phyloP scores from a whole-genome alignment of 257 asterid species.

The Solanum bulbocastanum region DNA sequence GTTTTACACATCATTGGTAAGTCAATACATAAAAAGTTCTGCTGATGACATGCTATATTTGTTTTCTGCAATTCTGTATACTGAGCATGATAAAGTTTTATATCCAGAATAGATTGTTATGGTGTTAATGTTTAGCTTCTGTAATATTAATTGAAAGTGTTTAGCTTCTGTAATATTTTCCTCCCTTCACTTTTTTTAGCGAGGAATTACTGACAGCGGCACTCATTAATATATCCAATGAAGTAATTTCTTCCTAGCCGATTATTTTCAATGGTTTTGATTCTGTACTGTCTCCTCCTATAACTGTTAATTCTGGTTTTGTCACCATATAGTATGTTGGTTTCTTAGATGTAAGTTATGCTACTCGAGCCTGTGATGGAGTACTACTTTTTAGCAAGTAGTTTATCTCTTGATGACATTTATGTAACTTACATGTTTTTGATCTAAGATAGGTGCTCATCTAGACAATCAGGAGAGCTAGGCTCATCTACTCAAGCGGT shows the following conservation, averaged over 20 bases:
- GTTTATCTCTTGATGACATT: background rate
- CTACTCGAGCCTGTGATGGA: background rate
- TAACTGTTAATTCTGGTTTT: background rate
- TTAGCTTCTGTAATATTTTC: background rate
- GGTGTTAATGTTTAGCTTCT: background rate
- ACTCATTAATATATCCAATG: background rate
- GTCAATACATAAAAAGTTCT: background rate
- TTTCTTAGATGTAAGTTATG: background rate
- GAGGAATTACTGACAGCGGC: background rate
- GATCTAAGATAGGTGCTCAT: conserved; percentile 66
- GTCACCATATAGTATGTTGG: background rate
- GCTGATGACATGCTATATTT: background rate
- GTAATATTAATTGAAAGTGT: background rate
- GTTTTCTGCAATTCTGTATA: background rate
- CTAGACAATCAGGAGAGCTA: conserved; percentile 79
- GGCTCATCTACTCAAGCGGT: conserved; percentile 83
- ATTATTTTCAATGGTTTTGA: background rate
- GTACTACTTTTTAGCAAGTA: background rate
- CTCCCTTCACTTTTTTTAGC: background rate
- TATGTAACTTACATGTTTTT: conserved; percentile 18
- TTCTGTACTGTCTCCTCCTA: background rate
- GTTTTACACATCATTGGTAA: background rate
- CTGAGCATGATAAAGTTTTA: background rate
- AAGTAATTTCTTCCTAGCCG: background rate
- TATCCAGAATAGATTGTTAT: background rate